phyloP scores from a whole-genome alignment of 2,329 filamentous ascomycete genomes.

The Apiospora arundinis region DNA sequence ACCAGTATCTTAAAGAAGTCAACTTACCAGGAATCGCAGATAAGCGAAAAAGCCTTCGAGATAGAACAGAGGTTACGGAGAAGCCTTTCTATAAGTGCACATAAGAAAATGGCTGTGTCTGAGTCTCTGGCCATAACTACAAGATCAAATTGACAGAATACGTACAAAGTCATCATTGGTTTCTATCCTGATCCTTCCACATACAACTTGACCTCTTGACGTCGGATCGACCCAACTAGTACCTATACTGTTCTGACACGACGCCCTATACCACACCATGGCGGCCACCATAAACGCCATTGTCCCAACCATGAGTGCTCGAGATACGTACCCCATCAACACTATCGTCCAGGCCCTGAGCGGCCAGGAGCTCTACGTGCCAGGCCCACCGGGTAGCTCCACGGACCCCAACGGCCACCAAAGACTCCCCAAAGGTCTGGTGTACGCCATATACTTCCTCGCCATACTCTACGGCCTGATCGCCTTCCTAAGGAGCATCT shows the following conservation, averaged over 20 bases:
- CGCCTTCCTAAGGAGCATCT: accelerated
- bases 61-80: neutral
- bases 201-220: neutral
- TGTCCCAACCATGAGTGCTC: no score
- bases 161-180: neutral
- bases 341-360: no score
- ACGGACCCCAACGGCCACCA: no score
- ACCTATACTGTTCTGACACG: neutral
- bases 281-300: neutral
- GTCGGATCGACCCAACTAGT: neutral
- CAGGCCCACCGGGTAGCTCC: neutral
- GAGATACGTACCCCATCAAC: no score
- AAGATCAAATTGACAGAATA: neutral
- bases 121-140: no score
- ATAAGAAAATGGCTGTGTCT: neutral
- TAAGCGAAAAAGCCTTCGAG: neutral
- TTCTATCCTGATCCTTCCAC: neutral
- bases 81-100: no score
- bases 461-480: neutral
- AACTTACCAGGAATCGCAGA: neutral
- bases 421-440: no score
- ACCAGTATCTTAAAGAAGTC: neutral
- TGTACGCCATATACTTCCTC: no score
- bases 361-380: no score
- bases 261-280: neutral